phyloP scores from a whole-genome alignment of 148 eudicot species.

The Rhododendron henanense region DNA sequence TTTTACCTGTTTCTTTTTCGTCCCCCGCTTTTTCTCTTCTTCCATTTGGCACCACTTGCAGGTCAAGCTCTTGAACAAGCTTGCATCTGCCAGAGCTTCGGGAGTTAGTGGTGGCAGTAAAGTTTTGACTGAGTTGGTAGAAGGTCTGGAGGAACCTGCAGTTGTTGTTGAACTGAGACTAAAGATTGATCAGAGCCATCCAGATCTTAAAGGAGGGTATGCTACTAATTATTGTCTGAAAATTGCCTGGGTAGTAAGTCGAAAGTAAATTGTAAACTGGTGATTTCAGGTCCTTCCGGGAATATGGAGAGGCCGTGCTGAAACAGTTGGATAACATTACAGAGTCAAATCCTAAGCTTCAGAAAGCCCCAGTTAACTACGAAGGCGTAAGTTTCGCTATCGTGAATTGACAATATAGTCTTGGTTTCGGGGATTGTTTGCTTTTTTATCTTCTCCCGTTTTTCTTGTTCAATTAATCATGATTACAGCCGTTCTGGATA shows the following conservation, averaged over 20 bases:
- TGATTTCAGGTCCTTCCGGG: constrained; percentile 73
- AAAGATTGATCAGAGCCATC: constrained; percentile 75
- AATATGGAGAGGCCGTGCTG: constrained; percentile 83
- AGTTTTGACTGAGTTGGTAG: constrained; percentile 85
- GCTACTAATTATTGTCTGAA: constrained; percentile 16
- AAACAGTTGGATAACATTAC: constrained; percentile 63
- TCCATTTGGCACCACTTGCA: constrained; percentile 20
- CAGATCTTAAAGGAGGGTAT: constrained; percentile 92
- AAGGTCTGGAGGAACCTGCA: constrained; percentile 77
- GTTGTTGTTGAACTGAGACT: constrained; percentile 76
- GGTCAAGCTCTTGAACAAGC: constrained; percentile 94
- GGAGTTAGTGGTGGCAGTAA: constrained; percentile 74
- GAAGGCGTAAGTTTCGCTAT: constrained; percentile 76
- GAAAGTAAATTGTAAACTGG: constrained; percentile 10
- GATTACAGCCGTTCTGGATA: not conserved
- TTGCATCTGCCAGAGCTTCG: constrained; percentile 83
- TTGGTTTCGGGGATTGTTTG: not conserved
- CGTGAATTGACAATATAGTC: not conserved
- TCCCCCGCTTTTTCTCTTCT: not conserved
- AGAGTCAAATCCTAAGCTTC: constrained; percentile 64
- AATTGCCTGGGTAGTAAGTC: not conserved
- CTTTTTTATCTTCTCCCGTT: not conserved
- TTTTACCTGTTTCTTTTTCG: not conserved
- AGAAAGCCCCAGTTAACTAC: constrained; percentile 82
- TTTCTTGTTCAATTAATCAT: not conserved